These are phyloP conservation scores for Pleurotus citrinopileatus DNA, from an alignment of 768 basidiomycete species.

Conservation along the genomic window DNA sequence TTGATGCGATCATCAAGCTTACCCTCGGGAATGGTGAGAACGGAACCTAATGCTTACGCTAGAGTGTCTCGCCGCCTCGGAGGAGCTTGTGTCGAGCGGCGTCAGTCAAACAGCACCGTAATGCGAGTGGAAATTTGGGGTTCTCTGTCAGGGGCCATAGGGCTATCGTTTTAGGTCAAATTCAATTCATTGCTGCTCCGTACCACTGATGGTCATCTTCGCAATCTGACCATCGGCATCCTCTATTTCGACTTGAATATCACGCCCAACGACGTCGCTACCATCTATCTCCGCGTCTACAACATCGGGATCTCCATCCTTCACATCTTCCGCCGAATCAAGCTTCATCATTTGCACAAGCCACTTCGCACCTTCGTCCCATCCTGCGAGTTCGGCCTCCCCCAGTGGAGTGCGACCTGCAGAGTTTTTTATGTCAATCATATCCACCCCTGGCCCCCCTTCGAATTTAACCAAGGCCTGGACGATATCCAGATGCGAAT, in stretches of 20 bases:
- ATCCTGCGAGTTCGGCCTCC: slow-evolving; percentile 76
- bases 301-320: slow-evolving; percentile 33
- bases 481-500: slow-evolving; percentile 65
- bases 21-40: too few species aligned
- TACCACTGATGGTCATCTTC: slow-evolving; percentile 52
- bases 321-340: slow-evolving; percentile 41
- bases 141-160: too few species aligned
- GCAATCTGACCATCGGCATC: slow-evolving; percentile 71
- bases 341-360: slow-evolving; percentile 80
- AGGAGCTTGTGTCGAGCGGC: too few species aligned
- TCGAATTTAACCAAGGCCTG: slow-evolving; percentile 58
- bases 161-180: too few species aligned
- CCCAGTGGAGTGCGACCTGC: slow-evolving; percentile 76
- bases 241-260: slow-evolving; percentile 68
- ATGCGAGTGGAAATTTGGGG: too few species aligned
- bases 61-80: too few species aligned
- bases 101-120: too few species aligned
- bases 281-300: slow-evolving; percentile 28
- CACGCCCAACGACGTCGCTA: slow-evolving; percentile 25
- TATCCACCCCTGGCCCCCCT: slow-evolving; percentile 55
- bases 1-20: too few species aligned
- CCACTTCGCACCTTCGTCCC: slow-evolving; percentile 85
- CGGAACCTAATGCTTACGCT: too few species aligned
- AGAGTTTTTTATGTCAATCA: slow-evolving; percentile 75
- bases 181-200: too few species aligned